These are phyloP conservation scores for Brassica cretica DNA, from an alignment of 345 rosid species.

Conservation along the genomic window DNA sequence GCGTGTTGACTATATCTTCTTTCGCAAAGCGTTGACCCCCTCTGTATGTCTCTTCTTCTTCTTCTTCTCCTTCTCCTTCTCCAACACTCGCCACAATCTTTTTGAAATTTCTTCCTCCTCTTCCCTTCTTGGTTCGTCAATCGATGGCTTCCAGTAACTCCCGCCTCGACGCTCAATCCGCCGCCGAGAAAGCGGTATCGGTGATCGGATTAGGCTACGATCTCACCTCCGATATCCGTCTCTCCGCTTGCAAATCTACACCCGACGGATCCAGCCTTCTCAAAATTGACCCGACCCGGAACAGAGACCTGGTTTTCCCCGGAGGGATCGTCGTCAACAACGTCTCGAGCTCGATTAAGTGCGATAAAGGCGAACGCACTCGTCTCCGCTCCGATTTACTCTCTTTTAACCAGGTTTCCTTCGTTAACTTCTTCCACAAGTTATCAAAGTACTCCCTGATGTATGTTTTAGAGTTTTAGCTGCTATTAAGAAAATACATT, in stretches of 20 bases:
- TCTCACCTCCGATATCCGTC: slow-evolving; percentile 55
- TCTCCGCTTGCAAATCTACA: slow-evolving; percentile 58
- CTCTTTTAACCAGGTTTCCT: slow-evolving; percentile 73
- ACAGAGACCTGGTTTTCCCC: slow-evolving; percentile 64
- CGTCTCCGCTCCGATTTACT: slow-evolving; percentile 79
- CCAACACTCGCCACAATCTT: slow-evolving; percentile 23
- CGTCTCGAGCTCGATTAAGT: slow-evolving; percentile 70
- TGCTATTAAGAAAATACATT: no score
- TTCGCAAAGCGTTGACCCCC: slow-evolving; percentile 28
- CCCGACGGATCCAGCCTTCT: slow-evolving; percentile 58
- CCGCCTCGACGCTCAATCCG: slow-evolving; percentile 64
- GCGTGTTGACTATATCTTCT: slow-evolving; percentile 34
- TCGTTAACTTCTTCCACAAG: background rate
- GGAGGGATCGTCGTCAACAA: slow-evolving; percentile 67
- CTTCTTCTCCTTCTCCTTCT: slow-evolving; percentile 16
- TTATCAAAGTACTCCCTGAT: no score
- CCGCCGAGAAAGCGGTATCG: slow-evolving; percentile 84
- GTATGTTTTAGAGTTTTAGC: no score
- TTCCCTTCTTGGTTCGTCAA: background rate
- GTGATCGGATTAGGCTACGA: slow-evolving; percentile 87
- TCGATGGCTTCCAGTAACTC: slow-evolving; percentile 45
- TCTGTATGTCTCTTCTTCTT: slow-evolving; percentile 17
- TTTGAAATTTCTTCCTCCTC: slow-evolving; percentile 14
- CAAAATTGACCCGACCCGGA: slow-evolving; percentile 48
- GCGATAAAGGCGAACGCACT: slow-evolving; percentile 94